Evolutionary conservation across 31 red algal genomes (phyloP).

Genomic region (Bonnemaisonia californica): DNA sequence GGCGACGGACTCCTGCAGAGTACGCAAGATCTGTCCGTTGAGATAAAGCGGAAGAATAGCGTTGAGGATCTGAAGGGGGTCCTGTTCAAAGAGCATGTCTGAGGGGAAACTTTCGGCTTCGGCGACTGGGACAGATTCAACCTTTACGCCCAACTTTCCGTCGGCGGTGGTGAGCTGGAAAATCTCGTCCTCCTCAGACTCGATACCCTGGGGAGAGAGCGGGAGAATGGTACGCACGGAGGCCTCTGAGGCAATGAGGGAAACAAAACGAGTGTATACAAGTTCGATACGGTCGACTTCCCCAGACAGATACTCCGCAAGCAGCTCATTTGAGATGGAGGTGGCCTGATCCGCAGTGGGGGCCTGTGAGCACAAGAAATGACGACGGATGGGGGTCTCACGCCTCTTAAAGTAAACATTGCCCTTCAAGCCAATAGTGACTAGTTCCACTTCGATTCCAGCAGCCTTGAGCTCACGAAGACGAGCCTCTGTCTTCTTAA

Average conservation of each 20-base stretch:
- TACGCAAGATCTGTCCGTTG: slow-evolving; percentile 95
- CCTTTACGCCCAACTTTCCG: slow-evolving; percentile 85
- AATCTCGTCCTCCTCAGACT: slow-evolving; percentile 93
- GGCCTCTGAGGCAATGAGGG: slow-evolving; percentile 88
- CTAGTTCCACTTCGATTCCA: slow-evolving; percentile 79
- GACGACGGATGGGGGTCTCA: slow-evolving; percentile 42
- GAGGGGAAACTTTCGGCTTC: slow-evolving; percentile 77
- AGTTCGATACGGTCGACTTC: slow-evolving; percentile 95
- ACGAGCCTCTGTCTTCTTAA: slow-evolving; percentile 83
- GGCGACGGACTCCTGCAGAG: slow-evolving; percentile 94
- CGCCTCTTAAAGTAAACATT: slow-evolving; percentile 79
- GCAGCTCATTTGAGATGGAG: slow-evolving; percentile 80
- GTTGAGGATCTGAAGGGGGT: slow-evolving; percentile 95
- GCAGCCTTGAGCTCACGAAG: slow-evolving; percentile 59
- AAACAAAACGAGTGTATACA: slow-evolving; percentile 96
- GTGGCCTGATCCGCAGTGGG: slow-evolving; percentile 86
- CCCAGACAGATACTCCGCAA: slow-evolving; percentile 86
- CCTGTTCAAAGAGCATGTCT: slow-evolving; percentile 99
- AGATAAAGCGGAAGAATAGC: slow-evolving; percentile 97
- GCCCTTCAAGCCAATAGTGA: slow-evolving; percentile 88
- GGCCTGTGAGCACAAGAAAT: slow-evolving; percentile 72
- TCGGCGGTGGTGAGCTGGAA: slow-evolving; percentile 91
- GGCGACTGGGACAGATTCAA: slow-evolving; percentile 48
- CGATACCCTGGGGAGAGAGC: slow-evolving; percentile 83
- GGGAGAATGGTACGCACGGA: slow-evolving; percentile 92